These are phyloP conservation scores for Thielaviopsis euricoi DNA, from an alignment of 2,329 filamentous ascomycete genomes.

Conservation along the genomic window DNA sequence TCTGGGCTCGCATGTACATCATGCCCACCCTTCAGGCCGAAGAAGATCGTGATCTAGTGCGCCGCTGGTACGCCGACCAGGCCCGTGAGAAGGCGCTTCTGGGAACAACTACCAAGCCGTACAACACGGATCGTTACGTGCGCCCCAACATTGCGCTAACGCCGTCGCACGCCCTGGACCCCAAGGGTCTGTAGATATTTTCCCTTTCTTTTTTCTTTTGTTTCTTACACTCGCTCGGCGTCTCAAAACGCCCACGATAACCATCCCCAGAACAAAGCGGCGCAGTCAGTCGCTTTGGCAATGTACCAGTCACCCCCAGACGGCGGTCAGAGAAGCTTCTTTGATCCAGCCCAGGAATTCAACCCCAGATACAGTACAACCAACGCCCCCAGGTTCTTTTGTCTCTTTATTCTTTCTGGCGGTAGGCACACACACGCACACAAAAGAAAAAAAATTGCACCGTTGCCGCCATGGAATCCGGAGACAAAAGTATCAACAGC, in stretches of 20 bases:
- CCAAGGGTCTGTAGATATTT: neutral
- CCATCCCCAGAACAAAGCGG: neutral
- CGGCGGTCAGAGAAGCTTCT: neutral
- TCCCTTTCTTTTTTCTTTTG: neutral
- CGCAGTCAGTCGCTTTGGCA: neutral
- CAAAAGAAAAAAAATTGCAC: neutral
- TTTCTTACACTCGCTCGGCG: neutral
- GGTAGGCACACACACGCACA: no score
- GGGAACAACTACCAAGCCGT: conserved; percentile 69
- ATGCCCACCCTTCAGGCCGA: conserved; percentile 90
- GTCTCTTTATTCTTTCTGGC: neutral
- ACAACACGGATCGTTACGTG: conserved; percentile 71
- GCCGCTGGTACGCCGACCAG: conserved; percentile 72
- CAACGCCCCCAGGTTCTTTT: neutral
- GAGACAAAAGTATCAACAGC: neutral
- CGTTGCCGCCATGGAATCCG: neutral
- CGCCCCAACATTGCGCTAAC: conserved; percentile 6
- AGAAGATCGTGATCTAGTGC: conserved; percentile 87
- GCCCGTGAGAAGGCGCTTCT: conserved; percentile 79
- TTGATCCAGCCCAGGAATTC: neutral
- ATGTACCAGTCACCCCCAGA: neutral
- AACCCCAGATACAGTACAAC: neutral
- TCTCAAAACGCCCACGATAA: neutral
- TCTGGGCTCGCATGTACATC: conserved; percentile 92
- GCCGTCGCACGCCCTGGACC: conserved; percentile 2